A percentile compares a stretch with the other conserved stretches of the same genome.
Conservation (phyloP, 169 alveolate genomes). For the Cryptosporidium sp. region DNA sequence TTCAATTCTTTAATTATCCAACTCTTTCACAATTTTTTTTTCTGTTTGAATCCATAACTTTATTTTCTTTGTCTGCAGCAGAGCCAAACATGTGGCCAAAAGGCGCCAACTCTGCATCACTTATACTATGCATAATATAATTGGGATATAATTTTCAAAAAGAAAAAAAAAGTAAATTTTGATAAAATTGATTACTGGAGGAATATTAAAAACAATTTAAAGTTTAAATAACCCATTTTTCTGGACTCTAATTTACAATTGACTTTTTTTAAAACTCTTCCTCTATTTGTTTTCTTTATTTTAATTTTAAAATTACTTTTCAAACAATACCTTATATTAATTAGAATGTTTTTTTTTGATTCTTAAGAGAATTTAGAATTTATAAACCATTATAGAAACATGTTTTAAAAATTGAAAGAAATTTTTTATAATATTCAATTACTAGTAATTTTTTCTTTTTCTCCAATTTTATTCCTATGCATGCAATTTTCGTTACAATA, state of each 20-base stretch:
- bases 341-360: no score
- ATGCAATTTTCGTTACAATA: neutral
- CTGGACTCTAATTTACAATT: no score
- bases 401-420: no score
- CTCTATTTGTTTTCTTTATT: no score
- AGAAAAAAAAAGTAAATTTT: no score
- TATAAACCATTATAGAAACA: no score
- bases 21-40: neutral
- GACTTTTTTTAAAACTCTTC: neutral
- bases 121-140: neutral
- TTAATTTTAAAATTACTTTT: no score
- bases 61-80: neutral
- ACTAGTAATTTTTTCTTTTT: no score
- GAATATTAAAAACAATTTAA: neutral
- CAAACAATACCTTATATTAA: no score
- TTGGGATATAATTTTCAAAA: neutral
- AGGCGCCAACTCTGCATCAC: conserved; percentile 31
- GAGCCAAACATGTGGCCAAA: conserved; percentile 54
- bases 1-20: neutral
- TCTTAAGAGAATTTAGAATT: no score
- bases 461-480: neutral
- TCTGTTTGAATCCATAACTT: neutral
- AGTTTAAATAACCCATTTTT: no score
- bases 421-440: no score
- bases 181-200: neutral